Evolutionary conservation across 148 eudicot species (phyloP), one percentile per base, ranked within the genome.

Genomic region (Cornus kousa): DNA sequence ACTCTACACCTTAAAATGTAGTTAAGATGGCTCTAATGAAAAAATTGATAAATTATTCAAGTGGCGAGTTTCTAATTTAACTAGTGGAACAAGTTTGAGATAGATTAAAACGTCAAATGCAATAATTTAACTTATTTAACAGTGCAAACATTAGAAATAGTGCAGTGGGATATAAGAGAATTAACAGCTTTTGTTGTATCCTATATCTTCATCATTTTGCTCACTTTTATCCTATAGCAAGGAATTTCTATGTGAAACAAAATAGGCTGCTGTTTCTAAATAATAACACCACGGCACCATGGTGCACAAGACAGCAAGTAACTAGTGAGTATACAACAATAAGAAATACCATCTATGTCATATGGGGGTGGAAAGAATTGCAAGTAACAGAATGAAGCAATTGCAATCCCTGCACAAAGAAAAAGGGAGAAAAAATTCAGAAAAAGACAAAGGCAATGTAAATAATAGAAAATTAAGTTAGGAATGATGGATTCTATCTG

Each of bases 361-460:
- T 95, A 90, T 22, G 98, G 98, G 39, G 97, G 91, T 57, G 98
- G 98, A 83, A 93, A 95, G 90, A 95, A 95, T 74, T 95, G 98
- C 89, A 95, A 83, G 89, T 95, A 95, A 83, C 98, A 95, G 85
- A 95, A 89, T 70, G 92, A 86, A 78, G 98, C 86, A 74, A 91
- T 83, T 13, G 88, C 83, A 55, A 88, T 19, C 78, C 98, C 98
- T 94, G 93, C 76, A 80, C 60, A 59, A 66, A 31, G 72, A 6
- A 43, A 48, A 76, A 20, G 48, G 20, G 74, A 17, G 11, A 64
- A 24, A 11, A 50, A 7, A 68, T 48, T 71, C 62, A 60, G 33
- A 66, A 43, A 43, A 50, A 3, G 28, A 69, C 2, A 9, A 76
- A 67, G 64, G 69, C 40, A 75, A 66, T 37, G 23, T 33, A 4